These are phyloP conservation scores for Sordariomycetes sp. DNA, from an alignment of 2,329 filamentous ascomycete genomes.

Conservation along the genomic window DNA sequence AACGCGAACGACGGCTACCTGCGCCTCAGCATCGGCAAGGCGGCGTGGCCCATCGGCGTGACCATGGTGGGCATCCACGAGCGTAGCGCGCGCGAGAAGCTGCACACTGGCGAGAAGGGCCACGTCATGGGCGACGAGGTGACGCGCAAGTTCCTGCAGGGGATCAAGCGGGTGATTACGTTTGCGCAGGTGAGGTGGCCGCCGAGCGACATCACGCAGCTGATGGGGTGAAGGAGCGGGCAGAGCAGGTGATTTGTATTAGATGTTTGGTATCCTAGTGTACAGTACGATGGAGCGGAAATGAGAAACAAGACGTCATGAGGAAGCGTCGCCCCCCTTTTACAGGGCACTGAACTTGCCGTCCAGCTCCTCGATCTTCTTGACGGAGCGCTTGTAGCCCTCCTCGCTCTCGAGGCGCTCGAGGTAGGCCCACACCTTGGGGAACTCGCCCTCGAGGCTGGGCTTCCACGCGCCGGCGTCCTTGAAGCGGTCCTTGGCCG, in stretches of 20 bases:
- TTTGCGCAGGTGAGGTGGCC: slow-evolving; percentile 97
- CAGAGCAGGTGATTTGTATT: background rate
- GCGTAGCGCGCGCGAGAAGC: slow-evolving; percentile 85
- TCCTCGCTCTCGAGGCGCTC: slow-evolving; percentile 25
- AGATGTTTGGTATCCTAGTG: background rate
- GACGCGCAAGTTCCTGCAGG: slow-evolving; percentile 92
- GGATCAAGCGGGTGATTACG: slow-evolving; percentile 91
- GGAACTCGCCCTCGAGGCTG: slow-evolving; percentile 26
- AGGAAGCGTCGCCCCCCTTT: background rate
- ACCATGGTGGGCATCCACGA: slow-evolving; percentile 99
- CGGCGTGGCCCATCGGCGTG: slow-evolving; percentile 96
- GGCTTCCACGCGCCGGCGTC: slow-evolving; percentile 29
- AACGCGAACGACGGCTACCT: slow-evolving; percentile 95
- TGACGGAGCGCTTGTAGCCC: background rate
- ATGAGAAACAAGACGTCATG: background rate
- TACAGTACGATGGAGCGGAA: background rate
- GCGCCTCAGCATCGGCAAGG: slow-evolving; percentile 86
- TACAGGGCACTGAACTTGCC: background rate
- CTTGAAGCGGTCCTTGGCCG: slow-evolving; percentile 25
- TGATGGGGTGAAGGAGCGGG: slow-evolving; percentile 64
- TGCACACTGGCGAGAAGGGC: slow-evolving; percentile 78
- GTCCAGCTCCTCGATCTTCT: slow-evolving; percentile 6
- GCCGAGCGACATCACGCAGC: slow-evolving; percentile 78
- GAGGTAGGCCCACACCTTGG: slow-evolving; percentile 36
- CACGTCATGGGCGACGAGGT: slow-evolving; percentile 97